Evolutionary conservation across 2,329 filamentous ascomycete genomes (phyloP), one percentile per base, ranked within the genome.

Genomic region (Cladosporium austrohemisphaericum): DNA sequence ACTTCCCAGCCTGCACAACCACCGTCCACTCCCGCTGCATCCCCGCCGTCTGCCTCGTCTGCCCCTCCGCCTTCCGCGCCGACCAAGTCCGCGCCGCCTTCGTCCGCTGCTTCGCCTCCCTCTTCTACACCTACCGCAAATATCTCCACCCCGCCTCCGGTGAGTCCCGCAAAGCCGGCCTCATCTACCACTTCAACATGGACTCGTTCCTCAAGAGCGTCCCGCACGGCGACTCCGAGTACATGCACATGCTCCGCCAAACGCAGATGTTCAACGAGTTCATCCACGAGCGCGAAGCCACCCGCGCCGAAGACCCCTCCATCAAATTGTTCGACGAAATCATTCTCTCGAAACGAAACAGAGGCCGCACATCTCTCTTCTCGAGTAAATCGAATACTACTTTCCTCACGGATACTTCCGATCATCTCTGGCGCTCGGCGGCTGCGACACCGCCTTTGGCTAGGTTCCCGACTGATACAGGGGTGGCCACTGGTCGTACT

Each of bases 311-410:
- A 6, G 77, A 86, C 54, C 78, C 86, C 0, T 68, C 76, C 2
- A 82, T 92, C 60, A 85, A 85, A 49, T 77, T 93, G 1, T 93
- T 93, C 60, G 88, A 93, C 66, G 86, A 91, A 65, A 83, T 93
- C 60, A 88, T 93, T 59, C 75, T 92, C 44, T 86, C 86, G 25
- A 93, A 93, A 73, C 77, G 78, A 35, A 83, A 83, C 57, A 75
- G 81, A 41, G 86, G 86, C 19, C 83, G 83, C 26, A 76, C 80
- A 1, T 80, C 78, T 4, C 73, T 90, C 51, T 84, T 90, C 52
- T 81, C 84, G 45, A 77, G 79, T 22, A 86, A 83, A 29, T 75
- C 71, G 4, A 71, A 65, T 32, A 77, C 79, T 3, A 76, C 76
- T 25, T 92, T 86, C 68, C 72, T 93, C 9, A 78, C 78, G 44